phyloP scores from a whole-genome alignment of 2,329 filamentous ascomycete species.

The Nigrospora sphaerica region DNA sequence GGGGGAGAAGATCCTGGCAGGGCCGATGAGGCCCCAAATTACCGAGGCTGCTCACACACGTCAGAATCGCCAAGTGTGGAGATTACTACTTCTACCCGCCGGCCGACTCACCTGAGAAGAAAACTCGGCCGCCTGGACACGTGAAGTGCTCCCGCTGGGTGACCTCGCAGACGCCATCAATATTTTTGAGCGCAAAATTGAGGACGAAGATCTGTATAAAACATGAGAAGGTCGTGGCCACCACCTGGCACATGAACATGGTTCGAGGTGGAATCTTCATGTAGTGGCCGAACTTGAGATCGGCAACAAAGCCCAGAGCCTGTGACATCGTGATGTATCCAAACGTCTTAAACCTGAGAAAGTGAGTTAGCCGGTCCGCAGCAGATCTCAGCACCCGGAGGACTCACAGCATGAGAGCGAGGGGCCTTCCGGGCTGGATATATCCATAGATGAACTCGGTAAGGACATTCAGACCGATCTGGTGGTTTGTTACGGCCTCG shows the following conservation, averaged over 20 bases:
- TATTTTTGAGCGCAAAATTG: constrained; percentile 53
- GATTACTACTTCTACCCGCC: not conserved
- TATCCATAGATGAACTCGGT: constrained; percentile 71
- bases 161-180: constrained; percentile 55
- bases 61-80: not conserved
- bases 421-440: constrained; percentile 63
- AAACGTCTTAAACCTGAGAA: constrained; percentile 53
- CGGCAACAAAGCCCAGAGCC: constrained; percentile 55
- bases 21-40: constrained; percentile 62
- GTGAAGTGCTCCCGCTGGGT: constrained; percentile 52
- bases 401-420: constrained; percentile 64
- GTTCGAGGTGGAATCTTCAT: constrained; percentile 55
- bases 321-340: constrained; percentile 60
- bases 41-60: constrained; percentile 40
- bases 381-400: not conserved
- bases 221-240: constrained; percentile 59
- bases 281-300: constrained; percentile 67
- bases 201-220: constrained; percentile 60
- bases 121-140: constrained; percentile 56
- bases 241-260: constrained; percentile 60
- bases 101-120: constrained; percentile 46
- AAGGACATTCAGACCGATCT: constrained; percentile 67
- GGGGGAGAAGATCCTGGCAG: constrained; percentile 55
- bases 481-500: constrained; percentile 61
- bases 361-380: constrained; percentile 7